A percentile compares a stretch with the other conserved stretches of the same genome.
Conservation (phyloP, 805 yeast species). For the Candida glaebosa region DNA sequence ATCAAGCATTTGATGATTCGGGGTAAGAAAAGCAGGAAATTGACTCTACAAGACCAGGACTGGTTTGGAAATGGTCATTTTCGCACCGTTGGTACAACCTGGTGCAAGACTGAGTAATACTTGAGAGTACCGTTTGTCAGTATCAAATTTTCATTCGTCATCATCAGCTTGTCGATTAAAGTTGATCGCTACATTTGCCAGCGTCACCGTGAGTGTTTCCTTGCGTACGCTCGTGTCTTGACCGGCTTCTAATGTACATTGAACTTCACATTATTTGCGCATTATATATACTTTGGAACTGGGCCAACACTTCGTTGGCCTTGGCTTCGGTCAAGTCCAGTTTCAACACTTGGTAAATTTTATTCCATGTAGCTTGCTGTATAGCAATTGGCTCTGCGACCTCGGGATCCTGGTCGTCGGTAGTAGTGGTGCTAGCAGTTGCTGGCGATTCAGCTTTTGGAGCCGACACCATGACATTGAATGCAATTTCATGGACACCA, state of each 20-base stretch:
- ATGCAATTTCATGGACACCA: conserved; percentile 25
- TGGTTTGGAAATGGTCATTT: no score
- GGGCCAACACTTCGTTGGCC: conserved; percentile 16
- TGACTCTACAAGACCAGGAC: no score
- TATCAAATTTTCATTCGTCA: no score
- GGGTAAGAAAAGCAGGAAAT: no score
- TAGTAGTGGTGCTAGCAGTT: neutral
- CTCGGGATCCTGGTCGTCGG: conserved; percentile 4
- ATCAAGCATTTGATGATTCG: no score
- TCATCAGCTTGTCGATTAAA: no score
- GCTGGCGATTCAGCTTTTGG: conserved; percentile 9
- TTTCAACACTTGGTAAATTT: conserved; percentile 33
- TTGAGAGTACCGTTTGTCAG: no score
- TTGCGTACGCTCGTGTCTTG: no score
- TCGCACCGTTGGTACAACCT: no score
- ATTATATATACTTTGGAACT: conserved; percentile 12
- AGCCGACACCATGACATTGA: conserved; percentile 44
- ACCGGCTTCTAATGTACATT: neutral
- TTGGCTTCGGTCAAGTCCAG: conserved; percentile 29
- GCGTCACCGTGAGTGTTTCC: no score
- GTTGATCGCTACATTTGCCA: no score
- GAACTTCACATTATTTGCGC: neutral
- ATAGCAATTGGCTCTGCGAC: conserved; percentile 6
- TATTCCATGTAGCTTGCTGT: conserved; percentile 39
- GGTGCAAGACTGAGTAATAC: no score